These are phyloP conservation scores for Neckera pumila DNA, from an alignment of 225 moss, liverwort and hornwort species.

Conservation along the genomic window DNA sequence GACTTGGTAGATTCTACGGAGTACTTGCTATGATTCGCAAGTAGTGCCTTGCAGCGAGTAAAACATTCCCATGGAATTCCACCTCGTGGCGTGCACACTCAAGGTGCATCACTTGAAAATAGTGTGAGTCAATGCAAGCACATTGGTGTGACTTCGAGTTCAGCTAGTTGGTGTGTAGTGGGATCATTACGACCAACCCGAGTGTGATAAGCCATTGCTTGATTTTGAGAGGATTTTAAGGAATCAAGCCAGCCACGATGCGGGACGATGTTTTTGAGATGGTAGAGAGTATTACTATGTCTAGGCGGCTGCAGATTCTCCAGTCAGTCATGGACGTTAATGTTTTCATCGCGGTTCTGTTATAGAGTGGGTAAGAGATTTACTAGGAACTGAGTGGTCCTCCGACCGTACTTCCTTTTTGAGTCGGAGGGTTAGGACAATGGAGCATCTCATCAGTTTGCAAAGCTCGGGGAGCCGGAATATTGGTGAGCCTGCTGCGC, in stretches of 20 bases:
- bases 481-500: slow-evolving; percentile 3
- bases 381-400: background rate
- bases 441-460: slow-evolving; percentile 22
- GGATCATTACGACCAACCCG: background rate
- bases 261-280: background rate
- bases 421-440: background rate
- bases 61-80: background rate
- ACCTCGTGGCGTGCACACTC: background rate
- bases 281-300: background rate
- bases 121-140: background rate
- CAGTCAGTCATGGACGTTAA: background rate
- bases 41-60: background rate
- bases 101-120: background rate
- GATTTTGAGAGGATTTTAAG: background rate
- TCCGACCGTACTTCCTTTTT: background rate
- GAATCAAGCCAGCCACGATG: background rate
- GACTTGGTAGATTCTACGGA: background rate
- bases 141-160: background rate
- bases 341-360: background rate
- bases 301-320: background rate
- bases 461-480: slow-evolving; percentile 9
- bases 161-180: background rate
- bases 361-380: background rate
- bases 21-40: background rate
- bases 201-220: background rate